Percentiles rank a stretch among this genome's conserved stretches.
phyloP scores from a whole-genome alignment of 495 filamentous ascomycete genomes.

The Hapsidospora chrysogenum region DNA sequence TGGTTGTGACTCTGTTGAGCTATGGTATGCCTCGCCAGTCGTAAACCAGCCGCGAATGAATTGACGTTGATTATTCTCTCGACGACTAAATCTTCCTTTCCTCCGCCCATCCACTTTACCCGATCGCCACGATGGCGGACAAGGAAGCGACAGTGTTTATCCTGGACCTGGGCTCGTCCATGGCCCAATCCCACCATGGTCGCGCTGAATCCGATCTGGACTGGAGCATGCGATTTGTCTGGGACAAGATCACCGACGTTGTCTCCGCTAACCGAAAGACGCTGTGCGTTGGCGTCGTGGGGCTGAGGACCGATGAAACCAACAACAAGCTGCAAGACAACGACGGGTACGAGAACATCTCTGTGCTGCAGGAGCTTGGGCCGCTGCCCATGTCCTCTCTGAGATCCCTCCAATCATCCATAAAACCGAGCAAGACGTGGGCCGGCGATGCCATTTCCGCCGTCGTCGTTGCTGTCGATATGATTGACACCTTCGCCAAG shows the following conservation, averaged over 20 bases:
- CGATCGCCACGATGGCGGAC: conserved; percentile 68
- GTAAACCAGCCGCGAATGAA: too few relatives aligned
- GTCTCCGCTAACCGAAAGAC: conserved; percentile 74
- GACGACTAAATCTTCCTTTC: too few relatives aligned
- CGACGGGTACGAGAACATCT: conserved; percentile 61
- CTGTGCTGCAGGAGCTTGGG: conserved; percentile 51
- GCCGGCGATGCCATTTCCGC: conserved; percentile 74
- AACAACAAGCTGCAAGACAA: conserved; percentile 41
- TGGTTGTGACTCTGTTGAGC: too few relatives aligned
- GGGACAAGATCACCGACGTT: conserved; percentile 83
- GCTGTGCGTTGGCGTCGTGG: conserved; percentile 62
- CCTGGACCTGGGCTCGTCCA: conserved; percentile 70
- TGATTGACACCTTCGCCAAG: conserved; percentile 72
- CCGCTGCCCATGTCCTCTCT: conserved; percentile 60
- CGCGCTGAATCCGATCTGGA: conserved; percentile 69
- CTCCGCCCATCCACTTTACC: too few relatives aligned
- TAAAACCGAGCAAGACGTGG: conserved; percentile 43
- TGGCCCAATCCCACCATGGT: conserved; percentile 60
- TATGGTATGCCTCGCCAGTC: too few relatives aligned
- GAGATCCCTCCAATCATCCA: conserved; percentile 37
- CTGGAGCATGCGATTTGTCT: conserved; percentile 83
- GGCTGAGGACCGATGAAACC: conserved; percentile 66
- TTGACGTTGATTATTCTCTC: too few relatives aligned
- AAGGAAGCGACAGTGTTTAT: conserved; percentile 93
- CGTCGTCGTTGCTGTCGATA: conserved; percentile 64